These are phyloP conservation scores for Geranomyces michiganensis DNA, from an alignment of 192 early-diverging fungal species.

Conservation along the genomic window DNA sequence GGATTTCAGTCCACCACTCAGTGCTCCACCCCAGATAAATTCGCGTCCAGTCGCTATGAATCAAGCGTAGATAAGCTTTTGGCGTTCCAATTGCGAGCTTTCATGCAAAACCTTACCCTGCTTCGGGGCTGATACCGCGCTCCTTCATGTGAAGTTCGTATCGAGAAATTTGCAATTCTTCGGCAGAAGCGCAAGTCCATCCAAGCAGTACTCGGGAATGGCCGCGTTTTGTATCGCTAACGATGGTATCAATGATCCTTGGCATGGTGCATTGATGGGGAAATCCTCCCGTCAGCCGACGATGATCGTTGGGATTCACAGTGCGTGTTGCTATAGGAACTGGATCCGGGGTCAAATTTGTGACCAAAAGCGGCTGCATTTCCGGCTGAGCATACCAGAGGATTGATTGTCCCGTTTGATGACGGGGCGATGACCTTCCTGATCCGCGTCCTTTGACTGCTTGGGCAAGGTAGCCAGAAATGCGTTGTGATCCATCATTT, in stretches of 20 bases:
- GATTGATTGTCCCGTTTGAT: constrained; percentile 28
- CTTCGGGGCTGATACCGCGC: constrained; percentile 10
- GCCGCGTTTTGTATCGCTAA: constrained; percentile 28
- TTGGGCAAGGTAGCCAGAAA: constrained; percentile 37
- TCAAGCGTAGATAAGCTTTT: neutral
- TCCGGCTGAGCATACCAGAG: neutral
- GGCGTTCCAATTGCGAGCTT: neutral
- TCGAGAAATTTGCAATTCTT: constrained; percentile 33
- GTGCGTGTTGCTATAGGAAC: constrained; percentile 25
- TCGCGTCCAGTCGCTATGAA: constrained; percentile 19
- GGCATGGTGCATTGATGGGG: constrained; percentile 40
- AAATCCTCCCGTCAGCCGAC: constrained; percentile 35
- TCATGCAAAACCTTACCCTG: constrained; percentile 4
- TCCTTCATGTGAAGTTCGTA: constrained; percentile 37
- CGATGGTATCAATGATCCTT: constrained; percentile 15
- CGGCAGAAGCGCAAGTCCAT: constrained; percentile 33
- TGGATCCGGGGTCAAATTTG: neutral
- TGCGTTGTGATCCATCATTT: constrained; percentile 37
- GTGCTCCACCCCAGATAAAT: constrained; percentile 30
- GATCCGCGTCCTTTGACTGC: constrained; percentile 27
- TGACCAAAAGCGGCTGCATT: neutral
- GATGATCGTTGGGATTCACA: constrained; percentile 21
- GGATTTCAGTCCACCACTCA: constrained; percentile 29
- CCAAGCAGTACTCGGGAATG: constrained; percentile 14
- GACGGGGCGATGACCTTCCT: constrained; percentile 30